phyloP scores from a whole-genome alignment of 2,329 filamentous ascomycete species.

The Exophiala bonariae region DNA sequence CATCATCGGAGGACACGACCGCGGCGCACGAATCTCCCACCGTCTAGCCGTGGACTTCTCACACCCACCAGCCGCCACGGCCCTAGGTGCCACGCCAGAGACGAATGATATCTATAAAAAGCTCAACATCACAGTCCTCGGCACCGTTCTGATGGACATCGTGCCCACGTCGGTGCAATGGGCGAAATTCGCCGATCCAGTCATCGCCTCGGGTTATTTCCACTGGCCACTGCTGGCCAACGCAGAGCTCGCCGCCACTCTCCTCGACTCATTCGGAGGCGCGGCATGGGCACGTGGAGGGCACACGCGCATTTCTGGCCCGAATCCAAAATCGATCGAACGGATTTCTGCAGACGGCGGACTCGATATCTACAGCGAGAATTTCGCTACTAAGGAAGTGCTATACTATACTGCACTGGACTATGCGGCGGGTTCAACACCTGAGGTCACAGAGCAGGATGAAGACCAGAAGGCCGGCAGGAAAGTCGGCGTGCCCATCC shows the following conservation, averaged over 20 bases:
- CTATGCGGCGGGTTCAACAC: conserved; percentile 45
- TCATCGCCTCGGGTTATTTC: conserved; percentile 41
- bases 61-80: conserved; percentile 7
- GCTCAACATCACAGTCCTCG: conserved; percentile 38
- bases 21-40: conserved; percentile 51
- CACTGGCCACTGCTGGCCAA: conserved; percentile 56
- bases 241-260: conserved; percentile 41
- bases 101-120: conserved; percentile 4
- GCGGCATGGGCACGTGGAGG: conserved; percentile 38
- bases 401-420: conserved; percentile 48
- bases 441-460: conserved; percentile 45
- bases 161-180: conserved; percentile 51
- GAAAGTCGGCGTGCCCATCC: conserved; percentile 43
- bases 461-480: conserved; percentile 46
- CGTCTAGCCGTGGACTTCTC: conserved; percentile 47
- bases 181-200: conserved; percentile 40
- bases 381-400: conserved; percentile 44
- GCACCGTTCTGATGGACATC: conserved; percentile 49
- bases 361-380: conserved; percentile 43
- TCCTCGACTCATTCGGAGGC: conserved; percentile 46
- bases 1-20: conserved; percentile 52
- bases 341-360: conserved; percentile 36
- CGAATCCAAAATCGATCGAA: conserved; percentile 18
- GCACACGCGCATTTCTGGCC: conserved; percentile 35
- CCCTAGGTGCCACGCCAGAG: conserved; percentile 14